Base-by-base conservation (phyloP, 2,329 filamentous ascomycete species). In the Exophiala viscosa region DNA sequence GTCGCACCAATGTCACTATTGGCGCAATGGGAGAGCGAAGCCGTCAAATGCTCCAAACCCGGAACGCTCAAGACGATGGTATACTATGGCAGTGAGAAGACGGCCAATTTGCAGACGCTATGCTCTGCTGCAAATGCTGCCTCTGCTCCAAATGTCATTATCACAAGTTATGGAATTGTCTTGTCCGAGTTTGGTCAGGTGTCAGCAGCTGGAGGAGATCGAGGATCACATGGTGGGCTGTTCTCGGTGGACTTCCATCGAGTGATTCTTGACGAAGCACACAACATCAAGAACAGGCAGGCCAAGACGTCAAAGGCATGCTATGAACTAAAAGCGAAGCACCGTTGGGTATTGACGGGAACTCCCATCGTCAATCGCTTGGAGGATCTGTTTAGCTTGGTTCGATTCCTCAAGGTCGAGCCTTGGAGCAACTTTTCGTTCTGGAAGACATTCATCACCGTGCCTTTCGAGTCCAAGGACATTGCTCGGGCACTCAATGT, bases 371-470 rank as follows among this genome's bases (percentile, higher is more conserved):
- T 99, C 61, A 99, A 99, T 68, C 86, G 90, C 39, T 78, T 99
- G 0, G 92, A 97, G 68, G 93, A 97, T 69, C 74, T 99, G 11
- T 97, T 96, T 73, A 95, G 89, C 65, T 73, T 99, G 34, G 89
- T 97, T 10, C 84, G 89, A 2, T 99, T 97, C 71, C 75, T 99
- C 9, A 85, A 89, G 51, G 93, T 99, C 3, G 92, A 97, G 67
- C 93, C 93, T 0, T 99, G 93, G 93, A 93, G 87, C 65, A 97
- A 97, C 68, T 99, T 99, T 69, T 96, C 91, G 0, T 99, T 96
- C 72, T 99, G 93, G 93, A 91, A 91, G 67, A 97, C 93, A 0
- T 99, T 99, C 68, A 97, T 99, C 65, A 99, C 93, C 0, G 86
- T 95, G 1, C 93, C 93, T 0, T 99, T 99, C 60, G 93, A 99